Evolutionary conservation across 306 rosid species (phyloP).

Genomic region (Pueraria montana): DNA sequence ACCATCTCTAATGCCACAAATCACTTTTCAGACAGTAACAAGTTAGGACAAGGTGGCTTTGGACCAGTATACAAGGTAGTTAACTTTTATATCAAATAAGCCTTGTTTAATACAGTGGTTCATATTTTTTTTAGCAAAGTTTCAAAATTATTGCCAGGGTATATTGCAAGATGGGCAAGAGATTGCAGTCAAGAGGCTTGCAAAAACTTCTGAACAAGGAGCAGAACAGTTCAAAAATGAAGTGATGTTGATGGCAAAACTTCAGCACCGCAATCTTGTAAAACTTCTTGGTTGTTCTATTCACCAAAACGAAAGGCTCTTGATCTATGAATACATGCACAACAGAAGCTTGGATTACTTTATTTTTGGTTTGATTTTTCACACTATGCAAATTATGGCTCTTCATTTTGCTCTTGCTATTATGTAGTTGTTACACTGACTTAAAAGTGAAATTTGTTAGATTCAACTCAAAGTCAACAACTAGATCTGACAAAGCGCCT

Average conservation of each 20-base stretch:
- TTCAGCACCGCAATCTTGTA: constrained; percentile 17
- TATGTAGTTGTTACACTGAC: not conserved
- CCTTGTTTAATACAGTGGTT: not conserved
- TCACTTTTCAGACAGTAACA: constrained; percentile 2
- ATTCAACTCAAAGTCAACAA: not conserved
- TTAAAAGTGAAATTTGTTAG: not conserved
- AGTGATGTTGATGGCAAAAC: constrained; percentile 23
- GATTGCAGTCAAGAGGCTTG: constrained; percentile 26
- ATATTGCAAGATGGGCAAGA: constrained; percentile 19
- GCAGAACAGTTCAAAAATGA: constrained; percentile 22
- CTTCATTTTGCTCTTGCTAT: not conserved
- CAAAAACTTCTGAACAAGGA: constrained; percentile 26
- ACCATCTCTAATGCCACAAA: constrained; percentile 17
- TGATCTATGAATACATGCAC: constrained; percentile 12
- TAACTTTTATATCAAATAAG: not conserved
- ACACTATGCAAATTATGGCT: not conserved
- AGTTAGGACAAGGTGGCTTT: constrained; percentile 32
- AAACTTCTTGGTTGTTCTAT: constrained; percentile 19
- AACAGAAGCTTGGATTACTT: constrained; percentile 25
- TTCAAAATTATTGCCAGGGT: not conserved
- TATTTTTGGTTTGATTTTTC: constrained; percentile 17
- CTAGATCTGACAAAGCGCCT: not conserved
- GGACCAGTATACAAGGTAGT: constrained; percentile 24
- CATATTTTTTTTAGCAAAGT: not conserved
- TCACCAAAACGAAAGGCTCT: constrained; percentile 2